These are phyloP conservation scores for Colletotrichum aenigma DNA, from an alignment of 2,329 filamentous ascomycete genomes.

Conservation along the genomic window DNA sequence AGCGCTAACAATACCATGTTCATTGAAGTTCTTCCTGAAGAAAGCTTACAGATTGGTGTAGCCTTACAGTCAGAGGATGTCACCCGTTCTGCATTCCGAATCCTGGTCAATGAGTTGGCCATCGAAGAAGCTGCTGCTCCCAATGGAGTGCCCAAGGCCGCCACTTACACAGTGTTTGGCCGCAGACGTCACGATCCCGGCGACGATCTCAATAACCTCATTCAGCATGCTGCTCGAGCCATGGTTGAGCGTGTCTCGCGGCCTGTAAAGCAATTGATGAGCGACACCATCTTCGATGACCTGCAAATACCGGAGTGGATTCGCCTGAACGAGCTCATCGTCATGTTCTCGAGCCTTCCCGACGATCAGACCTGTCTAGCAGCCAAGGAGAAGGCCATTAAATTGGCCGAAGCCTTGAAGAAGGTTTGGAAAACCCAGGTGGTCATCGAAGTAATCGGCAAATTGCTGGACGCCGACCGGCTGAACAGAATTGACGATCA, in stretches of 20 bases:
- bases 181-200: constrained; percentile 51
- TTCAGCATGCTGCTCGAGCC: constrained; percentile 62
- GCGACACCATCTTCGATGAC: constrained; percentile 33
- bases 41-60: constrained; percentile 61
- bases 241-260: constrained; percentile 51
- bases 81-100: constrained; percentile 55
- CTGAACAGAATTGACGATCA: constrained; percentile 31
- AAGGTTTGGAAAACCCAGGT: not conserved
- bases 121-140: constrained; percentile 40
- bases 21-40: constrained; percentile 67
- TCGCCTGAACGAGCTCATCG: constrained; percentile 28
- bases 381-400: constrained; percentile 16
- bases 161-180: constrained; percentile 43
- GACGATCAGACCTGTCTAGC: constrained; percentile 1
- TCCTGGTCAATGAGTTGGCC: constrained; percentile 68
- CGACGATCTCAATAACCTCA: constrained; percentile 59
- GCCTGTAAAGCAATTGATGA: constrained; percentile 34
- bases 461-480: not conserved
- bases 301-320: constrained; percentile 37
- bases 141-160: constrained; percentile 11
- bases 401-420: constrained; percentile 19
- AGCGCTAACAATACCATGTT: constrained; percentile 59
- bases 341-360: constrained; percentile 23
- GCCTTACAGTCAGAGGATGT: constrained; percentile 46
- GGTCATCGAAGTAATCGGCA: not conserved